These are phyloP conservation scores for Scutellaria barbata DNA, from an alignment of 257 asterid species.

Conservation along the genomic window DNA sequence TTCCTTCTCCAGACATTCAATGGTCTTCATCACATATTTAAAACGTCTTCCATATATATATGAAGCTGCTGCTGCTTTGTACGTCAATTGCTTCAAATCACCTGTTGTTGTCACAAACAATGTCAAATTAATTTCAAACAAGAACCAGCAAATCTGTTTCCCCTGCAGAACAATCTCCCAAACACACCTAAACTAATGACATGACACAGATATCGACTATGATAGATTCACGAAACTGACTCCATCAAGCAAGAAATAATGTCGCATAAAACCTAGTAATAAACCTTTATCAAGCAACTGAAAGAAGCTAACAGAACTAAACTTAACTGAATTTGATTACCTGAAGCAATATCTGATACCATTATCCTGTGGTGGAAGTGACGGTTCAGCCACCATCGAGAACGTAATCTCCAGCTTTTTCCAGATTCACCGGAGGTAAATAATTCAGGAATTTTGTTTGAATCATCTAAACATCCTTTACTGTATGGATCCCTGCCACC, in stretches of 20 bases:
- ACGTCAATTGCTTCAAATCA: constrained; percentile 60
- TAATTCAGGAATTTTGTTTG: constrained; percentile 58
- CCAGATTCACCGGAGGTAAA: constrained; percentile 52
- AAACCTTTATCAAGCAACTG: neutral
- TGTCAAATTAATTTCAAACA: neutral
- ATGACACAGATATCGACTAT: too few relatives aligned
- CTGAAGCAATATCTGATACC: constrained; percentile 61
- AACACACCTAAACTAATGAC: neutral
- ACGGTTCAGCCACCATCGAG: constrained; percentile 87
- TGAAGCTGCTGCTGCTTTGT: constrained; percentile 79
- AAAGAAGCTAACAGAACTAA: neutral
- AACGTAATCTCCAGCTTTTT: constrained; percentile 70
- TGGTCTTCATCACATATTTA: constrained; percentile 53
- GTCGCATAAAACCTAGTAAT: neutral
- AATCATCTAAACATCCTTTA: constrained; percentile 33
- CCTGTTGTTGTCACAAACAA: too few relatives aligned
- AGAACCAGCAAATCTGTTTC: too few relatives aligned
- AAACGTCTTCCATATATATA: constrained; percentile 73
- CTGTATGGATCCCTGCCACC: constrained; percentile 39
- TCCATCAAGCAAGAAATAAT: too few relatives aligned
- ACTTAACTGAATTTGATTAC: constrained; percentile 43
- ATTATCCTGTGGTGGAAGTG: constrained; percentile 61
- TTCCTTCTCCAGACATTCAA: constrained; percentile 48
- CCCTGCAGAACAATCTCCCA: too few relatives aligned
- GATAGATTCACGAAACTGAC: too few relatives aligned